A percentile compares a stretch with the other conserved stretches of the same genome.
Evolutionary conservation across 768 basidiomycete genomes (phyloP).

Genomic region (Psilocybe tampanensis): DNA sequence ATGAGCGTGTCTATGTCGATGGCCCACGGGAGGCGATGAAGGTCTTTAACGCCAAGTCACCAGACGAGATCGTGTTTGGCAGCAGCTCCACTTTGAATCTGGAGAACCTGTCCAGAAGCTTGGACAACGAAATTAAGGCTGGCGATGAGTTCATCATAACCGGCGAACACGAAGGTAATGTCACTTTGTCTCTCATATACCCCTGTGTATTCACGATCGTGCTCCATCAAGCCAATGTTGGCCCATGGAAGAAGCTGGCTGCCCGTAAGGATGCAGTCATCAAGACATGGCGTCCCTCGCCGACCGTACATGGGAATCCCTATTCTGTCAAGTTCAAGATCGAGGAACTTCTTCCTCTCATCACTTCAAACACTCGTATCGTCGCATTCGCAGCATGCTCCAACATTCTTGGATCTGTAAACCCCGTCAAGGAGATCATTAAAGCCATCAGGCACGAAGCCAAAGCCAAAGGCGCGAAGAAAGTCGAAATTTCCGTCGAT

Average conservation of each 20-base stretch:
- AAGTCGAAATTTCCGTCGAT: constrained; percentile 71
- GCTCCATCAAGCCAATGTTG: constrained; percentile 60
- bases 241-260: constrained; percentile 78
- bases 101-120: constrained; percentile 66
- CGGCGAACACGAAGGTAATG: constrained; percentile 76
- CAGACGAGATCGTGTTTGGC: constrained; percentile 67
- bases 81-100: constrained; percentile 68
- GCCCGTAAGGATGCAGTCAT: constrained; percentile 52
- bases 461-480: constrained; percentile 50
- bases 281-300: constrained; percentile 59
- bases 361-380: constrained; percentile 67
- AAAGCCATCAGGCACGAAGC: constrained; percentile 53
- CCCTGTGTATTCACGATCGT: background rate
- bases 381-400: constrained; percentile 77
- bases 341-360: constrained; percentile 60
- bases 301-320: constrained; percentile 57
- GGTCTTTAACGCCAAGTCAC: constrained; percentile 64
- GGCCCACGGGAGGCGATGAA: constrained; percentile 54
- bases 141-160: constrained; percentile 82
- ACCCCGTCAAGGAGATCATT: constrained; percentile 61
- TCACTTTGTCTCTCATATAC: background rate
- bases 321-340: constrained; percentile 62
- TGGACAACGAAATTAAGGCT: constrained; percentile 53
- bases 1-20: constrained; percentile 46
- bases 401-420: constrained; percentile 70